phyloP scores from a whole-genome alignment of 2,329 filamentous ascomycete genomes.

The Fusarium veterinarium region DNA sequence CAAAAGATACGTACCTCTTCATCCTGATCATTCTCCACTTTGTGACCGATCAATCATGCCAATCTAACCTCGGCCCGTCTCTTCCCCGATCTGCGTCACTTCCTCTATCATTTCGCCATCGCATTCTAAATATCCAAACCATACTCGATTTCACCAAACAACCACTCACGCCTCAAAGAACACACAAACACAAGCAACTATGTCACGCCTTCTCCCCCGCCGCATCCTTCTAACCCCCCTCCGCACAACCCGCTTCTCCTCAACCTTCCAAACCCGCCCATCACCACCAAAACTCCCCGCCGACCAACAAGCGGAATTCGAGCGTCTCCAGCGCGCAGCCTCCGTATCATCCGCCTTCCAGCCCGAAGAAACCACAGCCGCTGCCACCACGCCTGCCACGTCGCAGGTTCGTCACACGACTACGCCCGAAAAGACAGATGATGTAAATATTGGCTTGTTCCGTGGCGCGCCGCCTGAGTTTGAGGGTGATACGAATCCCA shows the following conservation, averaged over 20 bases:
- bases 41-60: not conserved
- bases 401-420: conserved; percentile 35
- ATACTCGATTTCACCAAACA: not conserved
- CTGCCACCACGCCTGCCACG: conserved; percentile 42
- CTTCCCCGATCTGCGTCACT: conserved; percentile 24
- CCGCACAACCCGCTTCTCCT: conserved; percentile 47
- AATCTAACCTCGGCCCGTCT: conserved; percentile 39
- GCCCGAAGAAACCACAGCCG: conserved; percentile 39
- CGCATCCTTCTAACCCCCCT: conserved; percentile 28
- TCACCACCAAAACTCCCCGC: conserved; percentile 88
- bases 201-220: conserved; percentile 37
- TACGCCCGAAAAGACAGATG: conserved; percentile 48
- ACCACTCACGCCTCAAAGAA: not conserved
- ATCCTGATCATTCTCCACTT: conserved; percentile 1
- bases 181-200: not conserved
- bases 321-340: conserved; percentile 79
- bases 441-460: conserved; percentile 70
- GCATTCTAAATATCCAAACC: not conserved
- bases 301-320: conserved; percentile 90
- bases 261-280: conserved; percentile 65
- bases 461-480: conserved; percentile 90
- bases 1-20: not conserved
- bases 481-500: conserved; percentile 89
- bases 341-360: conserved; percentile 58
- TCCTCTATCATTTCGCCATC: conserved; percentile 9